phyloP scores from a whole-genome alignment of 148 eudicot genomes.

The Simmondsia chinensis region DNA sequence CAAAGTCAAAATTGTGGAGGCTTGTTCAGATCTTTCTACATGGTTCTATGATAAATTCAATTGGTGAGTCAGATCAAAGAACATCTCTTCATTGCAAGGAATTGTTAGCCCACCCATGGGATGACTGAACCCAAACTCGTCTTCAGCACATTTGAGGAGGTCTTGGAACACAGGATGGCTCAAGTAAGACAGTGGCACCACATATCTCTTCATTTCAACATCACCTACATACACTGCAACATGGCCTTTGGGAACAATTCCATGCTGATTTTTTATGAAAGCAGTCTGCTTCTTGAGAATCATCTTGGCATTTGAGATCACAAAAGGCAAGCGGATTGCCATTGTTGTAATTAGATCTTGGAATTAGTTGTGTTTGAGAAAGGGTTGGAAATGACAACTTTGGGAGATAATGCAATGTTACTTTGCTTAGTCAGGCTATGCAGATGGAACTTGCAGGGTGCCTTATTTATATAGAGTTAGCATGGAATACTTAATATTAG shows the following conservation, averaged over 20 bases:
- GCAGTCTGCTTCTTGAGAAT: slow-evolving; percentile 7
- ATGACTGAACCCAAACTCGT: slow-evolving; percentile 22
- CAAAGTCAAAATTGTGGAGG: too few species aligned
- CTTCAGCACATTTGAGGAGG: slow-evolving; percentile 15
- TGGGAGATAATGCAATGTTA: too few species aligned
- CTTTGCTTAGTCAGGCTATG: too few species aligned
- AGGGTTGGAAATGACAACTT: too few species aligned
- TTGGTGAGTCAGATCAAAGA: slow-evolving; percentile 6
- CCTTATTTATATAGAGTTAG: too few species aligned
- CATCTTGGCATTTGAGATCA: slow-evolving; percentile 4
- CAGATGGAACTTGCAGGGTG: too few species aligned
- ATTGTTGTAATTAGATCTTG: too few species aligned
- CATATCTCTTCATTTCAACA: slow-evolving; percentile 20
- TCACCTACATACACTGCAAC: slow-evolving; percentile 43
- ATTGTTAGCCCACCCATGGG: slow-evolving; percentile 27
- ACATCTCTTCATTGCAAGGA: slow-evolving; percentile 18
- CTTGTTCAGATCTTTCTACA: too few species aligned
- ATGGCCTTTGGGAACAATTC: slow-evolving; percentile 33
- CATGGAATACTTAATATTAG: too few species aligned
- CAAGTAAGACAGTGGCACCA: slow-evolving; percentile 35
- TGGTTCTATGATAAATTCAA: background rate
- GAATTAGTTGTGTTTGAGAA: too few species aligned
- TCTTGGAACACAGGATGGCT: slow-evolving; percentile 19
- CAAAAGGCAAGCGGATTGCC: too few species aligned
- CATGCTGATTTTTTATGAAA: slow-evolving; percentile 6